Base-by-base conservation (phyloP, 2,329 filamentous ascomycete species). In the Mariannaea elegans region DNA sequence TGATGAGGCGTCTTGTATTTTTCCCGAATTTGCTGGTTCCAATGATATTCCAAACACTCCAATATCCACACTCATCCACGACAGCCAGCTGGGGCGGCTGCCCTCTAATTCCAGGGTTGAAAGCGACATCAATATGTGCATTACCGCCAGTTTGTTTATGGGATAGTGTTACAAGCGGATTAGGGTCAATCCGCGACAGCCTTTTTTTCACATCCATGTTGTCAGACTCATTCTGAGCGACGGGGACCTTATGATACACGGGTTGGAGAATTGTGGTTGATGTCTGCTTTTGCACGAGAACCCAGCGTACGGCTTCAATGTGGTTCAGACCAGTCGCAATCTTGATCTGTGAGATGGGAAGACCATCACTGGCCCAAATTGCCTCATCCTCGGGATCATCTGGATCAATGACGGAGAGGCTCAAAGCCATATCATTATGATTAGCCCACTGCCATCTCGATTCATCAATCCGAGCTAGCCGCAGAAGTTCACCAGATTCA, bases 1-100 rank as follows among this genome's bases (percentile, higher is more conserved):
- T 69, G 7, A 71, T 72, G 16, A 76, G 70, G 10, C 67, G 76
- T 29, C 76, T 65, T 8, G 68, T 73, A 27, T 71, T 76, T 18
- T 75, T 73, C 19, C 73, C 70, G 10, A 73, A 69, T 16, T 75
- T 63, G 58, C 72, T 69, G 62, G 70, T 78, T 53, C 76, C 78
- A 12, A 67, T 65, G 21, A 90, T 76, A 61, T 90, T 82, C 87
- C 89, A 92, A 4, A 92, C 73, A 41, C 80, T 87, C 91, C 90
- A 94, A 57, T 78, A 80, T 1, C 90, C 90, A 31, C 77, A 77
- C 50, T 86, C 80, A 67, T 93, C 89, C 16, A 93, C 79, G 23
- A 93, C 78, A 14, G 82, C 88, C 51, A 93, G 76, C 66, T 90
- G 88, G 1, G 86, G 82, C 80, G 85, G 72, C 77, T 84, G 64